A percentile compares a stretch with the other conserved stretches of the same genome.
These are phyloP conservation scores for Cryptosporidium sp. DNA, from an alignment of 169 alveolate genomes.

Conservation along the genomic window DNA sequence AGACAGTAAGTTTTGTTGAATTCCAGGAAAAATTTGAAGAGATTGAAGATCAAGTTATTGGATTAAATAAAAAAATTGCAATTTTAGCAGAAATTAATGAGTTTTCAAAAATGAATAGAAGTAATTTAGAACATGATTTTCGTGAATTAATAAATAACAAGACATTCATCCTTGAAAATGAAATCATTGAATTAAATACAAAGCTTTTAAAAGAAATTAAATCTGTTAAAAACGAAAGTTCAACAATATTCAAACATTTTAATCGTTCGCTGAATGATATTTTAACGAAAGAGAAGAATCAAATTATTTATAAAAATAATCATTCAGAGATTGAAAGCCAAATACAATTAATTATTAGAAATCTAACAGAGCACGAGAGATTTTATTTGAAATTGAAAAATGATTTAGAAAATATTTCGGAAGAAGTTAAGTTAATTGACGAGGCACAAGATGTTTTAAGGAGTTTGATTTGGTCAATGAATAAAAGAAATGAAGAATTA, in stretches of 20 bases:
- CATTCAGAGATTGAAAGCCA: background rate
- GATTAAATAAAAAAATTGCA: conserved; percentile 26
- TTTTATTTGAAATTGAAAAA: background rate
- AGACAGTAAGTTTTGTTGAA: background rate
- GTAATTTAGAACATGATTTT: background rate
- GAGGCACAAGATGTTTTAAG: conserved; percentile 47
- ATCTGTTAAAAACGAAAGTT: conserved; percentile 9
- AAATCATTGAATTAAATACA: background rate
- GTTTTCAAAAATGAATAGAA: background rate
- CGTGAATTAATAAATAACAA: conserved; percentile 11
- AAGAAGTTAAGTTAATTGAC: conserved; percentile 44
- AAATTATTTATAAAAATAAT: too few relatives aligned
- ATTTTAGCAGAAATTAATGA: conserved; percentile 11
- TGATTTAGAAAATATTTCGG: conserved; percentile 16
- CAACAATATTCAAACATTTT: background rate
- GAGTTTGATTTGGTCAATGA: conserved; percentile 50
- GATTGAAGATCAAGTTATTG: conserved; percentile 3
- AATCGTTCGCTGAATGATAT: background rate
- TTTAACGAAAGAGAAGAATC: background rate
- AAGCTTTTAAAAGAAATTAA: background rate
- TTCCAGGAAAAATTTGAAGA: conserved; percentile 8
- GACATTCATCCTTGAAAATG: background rate
- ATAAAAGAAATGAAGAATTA: conserved; percentile 28
- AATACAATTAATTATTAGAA: background rate
- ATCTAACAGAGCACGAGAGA: conserved; percentile 21